Conservation (phyloP, 306 rosid species). For the Arachis hypogaea region DNA sequence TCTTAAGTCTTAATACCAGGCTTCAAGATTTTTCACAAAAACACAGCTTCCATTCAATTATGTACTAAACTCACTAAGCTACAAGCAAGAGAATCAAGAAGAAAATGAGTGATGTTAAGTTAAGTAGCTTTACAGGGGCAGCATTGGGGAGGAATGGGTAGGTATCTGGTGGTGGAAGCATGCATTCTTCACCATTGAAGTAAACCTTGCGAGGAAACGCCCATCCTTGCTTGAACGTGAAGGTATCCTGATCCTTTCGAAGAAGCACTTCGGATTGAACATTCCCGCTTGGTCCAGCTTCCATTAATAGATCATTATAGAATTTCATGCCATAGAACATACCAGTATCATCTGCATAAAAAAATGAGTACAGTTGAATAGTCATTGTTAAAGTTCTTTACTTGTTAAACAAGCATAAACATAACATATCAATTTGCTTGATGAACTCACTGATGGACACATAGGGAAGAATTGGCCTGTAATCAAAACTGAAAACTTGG, state of each 20-base stretch:
- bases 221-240: conserved; percentile 91
- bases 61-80: conserved; percentile 39
- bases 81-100: conserved; percentile 55
- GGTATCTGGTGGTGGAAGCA: conserved; percentile 83
- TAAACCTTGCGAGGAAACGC: conserved; percentile 92
- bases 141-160: conserved; percentile 83
- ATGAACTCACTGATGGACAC: conserved; percentile 71
- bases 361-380: conserved; percentile 2
- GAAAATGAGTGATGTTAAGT: conserved; percentile 46
- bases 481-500: conserved; percentile 90
- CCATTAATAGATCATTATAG: conserved; percentile 76
- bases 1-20: conserved; percentile 12
- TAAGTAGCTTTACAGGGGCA: conserved; percentile 41
- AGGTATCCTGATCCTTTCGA: conserved; percentile 66
- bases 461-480: conserved; percentile 81
- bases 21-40: conserved; percentile 47
- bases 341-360: conserved; percentile 83
- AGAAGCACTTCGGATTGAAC: conserved; percentile 90
- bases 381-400: conserved; percentile 1
- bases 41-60: conserved; percentile 18
- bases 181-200: conserved; percentile 94
- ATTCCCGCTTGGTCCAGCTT: conserved; percentile 88
- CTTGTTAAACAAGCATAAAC: neutral
- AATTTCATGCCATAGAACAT: conserved; percentile 89
- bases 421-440: neutral